Conservation (phyloP, 208 protist species). For the Crithidia mellificae region DNA sequence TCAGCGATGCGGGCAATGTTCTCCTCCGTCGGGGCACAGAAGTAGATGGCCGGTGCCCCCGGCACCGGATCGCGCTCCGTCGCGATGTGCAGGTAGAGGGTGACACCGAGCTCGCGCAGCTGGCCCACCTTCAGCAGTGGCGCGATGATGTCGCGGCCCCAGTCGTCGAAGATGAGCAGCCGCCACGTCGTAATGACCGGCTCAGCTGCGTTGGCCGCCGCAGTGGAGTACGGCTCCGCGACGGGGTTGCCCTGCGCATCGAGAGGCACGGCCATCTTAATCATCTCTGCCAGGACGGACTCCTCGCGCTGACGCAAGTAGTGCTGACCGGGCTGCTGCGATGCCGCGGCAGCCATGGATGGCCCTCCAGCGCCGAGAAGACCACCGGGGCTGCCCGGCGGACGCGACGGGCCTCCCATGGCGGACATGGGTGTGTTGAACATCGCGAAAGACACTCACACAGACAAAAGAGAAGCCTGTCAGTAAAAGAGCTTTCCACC, state of each 20-base stretch:
- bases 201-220: slow-evolving; percentile 20
- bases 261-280: slow-evolving; percentile 64
- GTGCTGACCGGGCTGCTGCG: slow-evolving; percentile 36
- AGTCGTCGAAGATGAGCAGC: slow-evolving; percentile 89
- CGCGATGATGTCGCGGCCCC: slow-evolving; percentile 86
- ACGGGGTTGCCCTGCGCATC: slow-evolving; percentile 44
- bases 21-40: slow-evolving; percentile 86
- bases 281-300: slow-evolving; percentile 74
- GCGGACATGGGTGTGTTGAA: slow-evolving; percentile 20
- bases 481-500: too few relatives aligned
- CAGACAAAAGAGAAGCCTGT: too few relatives aligned
- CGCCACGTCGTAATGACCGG: slow-evolving; percentile 64
- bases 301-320: slow-evolving; percentile 70
- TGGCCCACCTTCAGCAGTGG: slow-evolving; percentile 87
- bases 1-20: slow-evolving; percentile 77
- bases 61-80: slow-evolving; percentile 81
- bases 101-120: slow-evolving; percentile 87
- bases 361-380: slow-evolving; percentile 6
- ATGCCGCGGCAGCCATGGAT: not conserved
- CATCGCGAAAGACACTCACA: slow-evolving; percentile 10
- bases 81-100: slow-evolving; percentile 87
- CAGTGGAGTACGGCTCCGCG: slow-evolving; percentile 23
- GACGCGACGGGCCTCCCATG: slow-evolving; percentile 11
- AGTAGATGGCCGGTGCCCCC: slow-evolving; percentile 90
- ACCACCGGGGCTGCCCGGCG: not conserved